phyloP scores from a whole-genome alignment of 306 rosid species.

The Lathyrus sativus region DNA sequence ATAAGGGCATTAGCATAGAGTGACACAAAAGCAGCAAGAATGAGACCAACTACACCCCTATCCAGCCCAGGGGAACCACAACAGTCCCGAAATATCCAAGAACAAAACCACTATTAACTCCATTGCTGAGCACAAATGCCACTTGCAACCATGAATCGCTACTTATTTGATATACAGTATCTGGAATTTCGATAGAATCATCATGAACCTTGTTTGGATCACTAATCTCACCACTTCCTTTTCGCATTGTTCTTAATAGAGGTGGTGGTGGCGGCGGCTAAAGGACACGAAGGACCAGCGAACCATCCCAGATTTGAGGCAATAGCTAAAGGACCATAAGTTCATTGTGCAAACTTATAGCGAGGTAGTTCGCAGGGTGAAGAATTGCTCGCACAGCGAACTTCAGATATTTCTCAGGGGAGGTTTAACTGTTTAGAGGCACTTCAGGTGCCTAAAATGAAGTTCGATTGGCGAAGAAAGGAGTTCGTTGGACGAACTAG shows the following conservation, averaged over 20 bases:
- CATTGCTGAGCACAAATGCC: conserved; percentile 82
- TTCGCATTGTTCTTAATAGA: not conserved
- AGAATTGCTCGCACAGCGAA: no score
- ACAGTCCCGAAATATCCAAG: conserved; percentile 82
- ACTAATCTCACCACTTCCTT: not conserved
- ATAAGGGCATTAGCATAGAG: conserved; percentile 77
- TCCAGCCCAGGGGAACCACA: conserved; percentile 93
- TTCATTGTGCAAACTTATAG: no score
- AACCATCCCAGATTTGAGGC: no score
- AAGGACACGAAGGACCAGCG: no score
- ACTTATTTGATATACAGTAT: conserved; percentile 82
- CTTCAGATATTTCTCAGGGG: no score
- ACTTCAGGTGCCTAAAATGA: no score
- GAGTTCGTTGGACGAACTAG: no score
- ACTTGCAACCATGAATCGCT: conserved; percentile 95
- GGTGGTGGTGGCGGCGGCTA: not conserved
- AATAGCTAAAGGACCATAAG: no score
- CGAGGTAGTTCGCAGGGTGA: no score
- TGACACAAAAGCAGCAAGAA: conserved; percentile 63
- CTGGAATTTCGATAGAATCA: conserved; percentile 37
- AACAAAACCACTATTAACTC: conserved; percentile 91
- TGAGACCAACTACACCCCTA: conserved; percentile 68
- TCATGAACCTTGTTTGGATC: conserved; percentile 3
- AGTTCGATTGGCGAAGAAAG: no score
- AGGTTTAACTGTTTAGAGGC: no score